Base-by-base conservation (phyloP, 352 stramenopile genomes). In the Pythium scleroteichum region DNA sequence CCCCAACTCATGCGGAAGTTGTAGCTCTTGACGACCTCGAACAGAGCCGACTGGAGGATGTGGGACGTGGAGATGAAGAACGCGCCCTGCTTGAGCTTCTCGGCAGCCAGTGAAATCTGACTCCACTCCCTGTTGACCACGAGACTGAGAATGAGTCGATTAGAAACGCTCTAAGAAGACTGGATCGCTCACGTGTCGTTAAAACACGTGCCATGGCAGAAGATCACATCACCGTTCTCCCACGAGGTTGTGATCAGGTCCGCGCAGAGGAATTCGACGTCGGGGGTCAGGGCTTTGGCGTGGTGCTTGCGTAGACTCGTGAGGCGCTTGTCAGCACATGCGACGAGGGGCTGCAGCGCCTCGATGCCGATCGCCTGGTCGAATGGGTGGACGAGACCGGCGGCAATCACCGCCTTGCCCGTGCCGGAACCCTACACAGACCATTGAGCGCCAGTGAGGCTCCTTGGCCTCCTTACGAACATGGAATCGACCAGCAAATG, bases 11-110 rank as follows among this genome's bases (percentile, higher is more conserved):
- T 94, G 27, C 70, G 67, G 57, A 91, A 89, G 27, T 79, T 82
- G 35, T 76, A 44, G 52, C 71, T 88, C 66, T 88, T 86, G 33
- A 93, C 69, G 50, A 95, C 84, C 66, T 95, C 86, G 49, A 94
- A 95, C 23, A 95, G 56, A 27, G 80, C 82, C 1, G 86, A 89
- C 19, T 79, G 68, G 24, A 95, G 62, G 44, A 95, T 65, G 44
- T 94, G 84, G 3, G 82, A 92, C 44, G 84, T 91, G 27, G 86
- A 94, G 42, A 95, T 71, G 53, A 95, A 92, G 69, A 77, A 95
- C 19, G 84, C 74, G 46, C 86, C 86, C 56, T 95, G 86, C 65
- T 92, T 94, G 26, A 95, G 73, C 60, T 90, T 79, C 54, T 95
- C 86, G 2, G 86, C 84, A 4, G 75, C 70, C 41, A 91, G 57